A percentile compares a stretch with the other conserved stretches of the same genome.
phyloP scores from a whole-genome alignment of 1,284 basidiomycete species.

The Sutorius eximius region DNA sequence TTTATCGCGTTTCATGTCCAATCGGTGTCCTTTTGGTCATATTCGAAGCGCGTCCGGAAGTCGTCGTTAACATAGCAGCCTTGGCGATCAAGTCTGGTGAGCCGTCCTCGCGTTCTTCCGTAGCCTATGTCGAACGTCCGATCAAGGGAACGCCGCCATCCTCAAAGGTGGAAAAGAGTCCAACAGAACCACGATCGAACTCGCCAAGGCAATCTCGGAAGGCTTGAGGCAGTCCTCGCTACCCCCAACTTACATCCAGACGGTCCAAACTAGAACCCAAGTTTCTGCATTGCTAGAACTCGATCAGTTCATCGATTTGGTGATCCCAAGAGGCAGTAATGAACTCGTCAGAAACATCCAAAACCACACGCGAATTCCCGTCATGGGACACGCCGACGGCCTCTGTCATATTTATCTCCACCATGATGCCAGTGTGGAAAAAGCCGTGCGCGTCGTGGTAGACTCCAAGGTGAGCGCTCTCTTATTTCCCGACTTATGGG shows the following conservation, averaged over 20 bases:
- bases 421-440: constrained; percentile 73
- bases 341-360: constrained; percentile 88
- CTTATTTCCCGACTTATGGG: neutral
- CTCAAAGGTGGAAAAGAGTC: constrained; percentile 98
- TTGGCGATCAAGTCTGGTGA: constrained; percentile 95
- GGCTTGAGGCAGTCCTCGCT: constrained; percentile 76
- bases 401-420: constrained; percentile 91
- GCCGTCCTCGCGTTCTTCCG: constrained; percentile 16
- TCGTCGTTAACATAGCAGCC: constrained; percentile 96
- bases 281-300: constrained; percentile 84
- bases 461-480: constrained; percentile 81
- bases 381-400: constrained; percentile 99
- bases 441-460: constrained; percentile 79
- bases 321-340: constrained; percentile 95
- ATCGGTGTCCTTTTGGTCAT: constrained; percentile 97
- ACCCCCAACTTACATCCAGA: constrained; percentile 84
- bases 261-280: constrained; percentile 90
- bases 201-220: constrained; percentile 77
- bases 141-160: constrained; percentile 89
- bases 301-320: constrained; percentile 93
- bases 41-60: constrained; percentile 97
- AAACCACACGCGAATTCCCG: constrained; percentile 88
- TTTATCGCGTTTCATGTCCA: constrained; percentile 94
- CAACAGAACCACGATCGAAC: constrained; percentile 69
- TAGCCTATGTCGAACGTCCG: constrained; percentile 3